Percentiles rank a stretch among this genome's conserved stretches.
These are phyloP conservation scores for Parmales sp. DNA, from an alignment of 108 stramenopile genomes.

Conservation along the genomic window DNA sequence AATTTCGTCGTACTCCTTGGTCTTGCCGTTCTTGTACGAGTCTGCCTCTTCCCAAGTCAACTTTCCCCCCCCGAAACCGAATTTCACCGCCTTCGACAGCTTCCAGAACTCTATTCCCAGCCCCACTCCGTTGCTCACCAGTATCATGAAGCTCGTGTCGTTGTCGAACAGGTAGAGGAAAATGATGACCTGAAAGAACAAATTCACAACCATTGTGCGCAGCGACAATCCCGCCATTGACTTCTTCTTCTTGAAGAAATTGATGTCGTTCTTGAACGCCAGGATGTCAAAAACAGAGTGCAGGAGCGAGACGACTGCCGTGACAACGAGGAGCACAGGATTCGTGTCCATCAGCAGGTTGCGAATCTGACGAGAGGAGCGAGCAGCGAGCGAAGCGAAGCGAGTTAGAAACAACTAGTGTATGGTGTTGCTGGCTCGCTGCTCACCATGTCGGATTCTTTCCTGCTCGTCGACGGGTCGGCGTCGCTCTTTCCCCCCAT, in stretches of 20 bases:
- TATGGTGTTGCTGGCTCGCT: no score
- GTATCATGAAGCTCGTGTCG: constrained; percentile 63
- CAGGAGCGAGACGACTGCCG: constrained; percentile 46
- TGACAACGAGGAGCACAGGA: constrained; percentile 47
- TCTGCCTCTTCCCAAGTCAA: constrained; percentile 48
- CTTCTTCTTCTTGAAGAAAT: constrained; percentile 67
- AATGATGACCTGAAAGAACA: constrained; percentile 59
- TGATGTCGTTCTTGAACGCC: constrained; percentile 75
- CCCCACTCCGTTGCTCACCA: constrained; percentile 52
- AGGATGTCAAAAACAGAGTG: constrained; percentile 70
- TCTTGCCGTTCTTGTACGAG: constrained; percentile 39
- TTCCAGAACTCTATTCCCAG: constrained; percentile 68
- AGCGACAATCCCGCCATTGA: constrained; percentile 60
- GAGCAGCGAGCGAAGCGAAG: no score
- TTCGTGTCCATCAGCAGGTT: constrained; percentile 54
- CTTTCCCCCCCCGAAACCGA: constrained; percentile 33
- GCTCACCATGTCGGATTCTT: no score
- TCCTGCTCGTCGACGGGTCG: constrained; percentile 31
- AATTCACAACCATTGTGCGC: constrained; percentile 55
- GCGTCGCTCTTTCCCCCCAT: constrained; percentile 33
- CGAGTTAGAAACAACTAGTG: no score
- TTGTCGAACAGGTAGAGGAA: constrained; percentile 66
- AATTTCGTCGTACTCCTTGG: constrained; percentile 59
- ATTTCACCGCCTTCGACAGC: constrained; percentile 42
- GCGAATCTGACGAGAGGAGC: no score